phyloP scores from a whole-genome alignment of 768 basidiomycete species.

The Suillus luteus region DNA sequence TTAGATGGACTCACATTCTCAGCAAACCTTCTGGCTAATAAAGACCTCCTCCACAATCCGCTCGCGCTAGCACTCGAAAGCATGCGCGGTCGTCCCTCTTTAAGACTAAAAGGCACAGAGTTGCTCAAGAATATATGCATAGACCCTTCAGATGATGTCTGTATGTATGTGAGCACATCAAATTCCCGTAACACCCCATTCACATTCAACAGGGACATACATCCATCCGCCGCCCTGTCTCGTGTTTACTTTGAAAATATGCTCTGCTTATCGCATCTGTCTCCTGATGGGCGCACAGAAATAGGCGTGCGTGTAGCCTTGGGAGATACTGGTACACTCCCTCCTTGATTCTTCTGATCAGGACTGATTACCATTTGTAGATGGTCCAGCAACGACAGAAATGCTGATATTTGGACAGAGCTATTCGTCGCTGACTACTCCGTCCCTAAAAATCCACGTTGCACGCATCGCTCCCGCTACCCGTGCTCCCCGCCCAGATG shows the following conservation, averaged over 20 bases:
- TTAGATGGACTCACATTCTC: constrained; percentile 78
- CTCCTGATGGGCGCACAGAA: constrained; percentile 36
- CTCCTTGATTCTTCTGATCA: constrained; percentile 2
- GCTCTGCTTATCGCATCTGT: background rate
- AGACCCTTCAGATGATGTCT: constrained; percentile 56
- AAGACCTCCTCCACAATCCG: constrained; percentile 43
- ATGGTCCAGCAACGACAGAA: constrained; percentile 69
- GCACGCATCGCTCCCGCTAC: constrained; percentile 55
- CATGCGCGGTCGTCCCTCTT: constrained; percentile 72
- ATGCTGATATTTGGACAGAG: constrained; percentile 55
- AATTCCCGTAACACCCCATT: constrained; percentile 20
- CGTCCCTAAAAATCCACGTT: constrained; percentile 45
- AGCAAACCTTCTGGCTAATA: constrained; percentile 41
- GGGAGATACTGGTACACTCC: constrained; percentile 61
- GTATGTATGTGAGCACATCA: constrained; percentile 47
- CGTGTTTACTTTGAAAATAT: background rate
- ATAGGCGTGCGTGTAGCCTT: constrained; percentile 67
- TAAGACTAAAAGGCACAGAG: constrained; percentile 58
- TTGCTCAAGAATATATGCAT: constrained; percentile 56
- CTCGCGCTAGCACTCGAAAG: constrained; percentile 31
- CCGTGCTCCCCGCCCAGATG: constrained; percentile 64
- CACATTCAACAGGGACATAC: constrained; percentile 57
- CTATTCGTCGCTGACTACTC: constrained; percentile 8
- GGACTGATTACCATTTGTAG: constrained; percentile 33
- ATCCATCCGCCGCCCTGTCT: constrained; percentile 39